These are phyloP conservation scores for Tolypocladium album DNA, from an alignment of 2,329 filamentous ascomycete genomes.

Conservation along the genomic window DNA sequence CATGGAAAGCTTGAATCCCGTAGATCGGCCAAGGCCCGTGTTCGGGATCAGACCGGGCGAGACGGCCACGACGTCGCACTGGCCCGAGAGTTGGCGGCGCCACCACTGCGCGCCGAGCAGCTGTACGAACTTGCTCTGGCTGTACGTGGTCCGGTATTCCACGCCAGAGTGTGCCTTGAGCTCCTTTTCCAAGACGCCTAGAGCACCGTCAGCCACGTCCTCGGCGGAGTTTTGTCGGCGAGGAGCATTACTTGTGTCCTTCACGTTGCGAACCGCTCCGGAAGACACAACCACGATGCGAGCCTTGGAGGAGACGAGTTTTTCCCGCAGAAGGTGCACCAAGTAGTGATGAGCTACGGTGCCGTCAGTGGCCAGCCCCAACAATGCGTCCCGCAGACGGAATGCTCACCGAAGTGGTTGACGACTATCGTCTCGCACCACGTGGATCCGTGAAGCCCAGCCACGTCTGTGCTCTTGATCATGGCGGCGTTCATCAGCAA, in stretches of 20 bases:
- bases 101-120: conserved; percentile 44
- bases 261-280: conserved; percentile 30
- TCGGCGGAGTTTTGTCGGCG: not conserved
- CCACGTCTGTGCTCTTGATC: conserved; percentile 21
- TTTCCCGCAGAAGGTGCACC: conserved; percentile 35
- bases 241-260: conserved; percentile 21
- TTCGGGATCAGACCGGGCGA: conserved; percentile 40
- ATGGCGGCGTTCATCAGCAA: conserved; percentile 38
- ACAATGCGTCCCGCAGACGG: not conserved
- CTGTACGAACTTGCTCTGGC: conserved; percentile 37
- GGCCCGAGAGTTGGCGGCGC: conserved; percentile 36
- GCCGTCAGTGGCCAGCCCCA: not conserved
- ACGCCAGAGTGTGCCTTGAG: conserved; percentile 27
- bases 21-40: conserved; percentile 29
- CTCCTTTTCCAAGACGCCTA: conserved; percentile 26
- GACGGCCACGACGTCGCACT: conserved; percentile 37
- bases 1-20: conserved; percentile 14
- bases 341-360: conserved; percentile 41
- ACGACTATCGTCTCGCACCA: conserved; percentile 41
- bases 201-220: not conserved
- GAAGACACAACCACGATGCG: conserved; percentile 41
- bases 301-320: conserved; percentile 32
- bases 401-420: conserved; percentile 38
- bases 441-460: conserved; percentile 28
- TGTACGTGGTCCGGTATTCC: conserved; percentile 21